phyloP scores from a whole-genome alignment of 768 basidiomycete species.

The Lactarius quietus region DNA sequence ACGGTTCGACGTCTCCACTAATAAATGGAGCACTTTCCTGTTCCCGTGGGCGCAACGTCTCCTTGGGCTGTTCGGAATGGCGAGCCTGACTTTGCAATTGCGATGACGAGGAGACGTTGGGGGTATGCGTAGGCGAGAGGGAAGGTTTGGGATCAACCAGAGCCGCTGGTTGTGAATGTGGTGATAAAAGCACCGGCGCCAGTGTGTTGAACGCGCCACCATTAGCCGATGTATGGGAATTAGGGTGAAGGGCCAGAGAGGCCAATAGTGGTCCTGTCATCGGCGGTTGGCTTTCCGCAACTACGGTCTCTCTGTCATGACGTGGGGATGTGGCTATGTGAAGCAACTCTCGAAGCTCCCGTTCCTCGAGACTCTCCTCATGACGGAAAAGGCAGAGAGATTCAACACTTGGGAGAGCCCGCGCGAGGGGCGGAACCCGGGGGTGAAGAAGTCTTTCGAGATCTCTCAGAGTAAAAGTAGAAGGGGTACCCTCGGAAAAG shows the following conservation, averaged over 20 bases:
- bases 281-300: not conserved
- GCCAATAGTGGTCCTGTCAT: not conserved
- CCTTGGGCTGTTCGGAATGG: not conserved
- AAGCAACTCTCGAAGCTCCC: slow-evolving; percentile 41
- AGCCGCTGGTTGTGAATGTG: not conserved
- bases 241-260: not conserved
- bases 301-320: not conserved
- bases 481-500: not conserved
- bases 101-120: not conserved
- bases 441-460: slow-evolving; percentile 73
- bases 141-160: not conserved
- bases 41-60: not conserved
- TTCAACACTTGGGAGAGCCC: slow-evolving; percentile 62
- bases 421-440: slow-evolving; percentile 70
- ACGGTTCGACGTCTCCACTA: not conserved
- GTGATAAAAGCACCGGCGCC: not conserved
- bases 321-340: slow-evolving; percentile 33
- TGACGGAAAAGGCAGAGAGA: slow-evolving; percentile 54
- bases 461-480: slow-evolving; percentile 16
- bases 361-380: slow-evolving; percentile 67
- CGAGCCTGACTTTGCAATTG: not conserved
- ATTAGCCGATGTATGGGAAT: not conserved
- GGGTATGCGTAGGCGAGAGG: not conserved
- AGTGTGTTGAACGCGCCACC: not conserved
- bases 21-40: not conserved